Evolutionary conservation across 2,329 filamentous ascomycete species (phyloP), one percentile per base, ranked within the genome.

Genomic region (Penicillium nordicum): DNA sequence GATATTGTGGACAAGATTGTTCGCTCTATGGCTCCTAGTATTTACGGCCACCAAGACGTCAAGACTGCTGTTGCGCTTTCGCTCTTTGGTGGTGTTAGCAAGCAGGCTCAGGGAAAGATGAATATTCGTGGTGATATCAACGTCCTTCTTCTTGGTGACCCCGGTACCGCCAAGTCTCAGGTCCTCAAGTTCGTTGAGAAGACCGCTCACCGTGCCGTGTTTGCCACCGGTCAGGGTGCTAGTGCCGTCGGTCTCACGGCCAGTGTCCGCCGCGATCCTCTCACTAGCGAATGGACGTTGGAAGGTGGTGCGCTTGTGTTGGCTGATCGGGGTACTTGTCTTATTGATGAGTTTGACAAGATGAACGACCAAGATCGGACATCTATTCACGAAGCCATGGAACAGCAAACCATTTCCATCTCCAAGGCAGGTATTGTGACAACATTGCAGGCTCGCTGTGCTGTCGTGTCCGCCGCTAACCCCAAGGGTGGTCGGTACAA

Each of bases 291-390:
- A 76, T 99, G 94, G 93, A 97, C 94, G 6, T 80, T 99, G 2
- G 94, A 99, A 77, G 94, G 94, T 61, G 94, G 94, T 70, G 94
- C 94, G 4, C 82, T 99, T 11, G 94, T 99, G 68, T 84, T 99
- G 54, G 94, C 94, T 16, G 94, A 99, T 73, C 88, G 90, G 63
- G 94, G 94, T 40, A 96, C 91, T 16, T 97, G 94, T 69, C 81
- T 99, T 30, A 99, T 99, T 61, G 94, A 99, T 68, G 94, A 99
- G 76, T 99, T 99, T 68, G 94, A 99, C 83, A 99, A 99, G 82
- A 99, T 99, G 94, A 97, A 97, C 73, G 94, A 99, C 72, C 92
- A 97, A 72, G 94, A 99, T 74, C 86, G 94, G 63, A 97, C 94
- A 1, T 96, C 92, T 8, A 99, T 99, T 66, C 94, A 99, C 82